Conservation (phyloP, 768 basidiomycete species). For the Lyophyllum semitale region DNA sequence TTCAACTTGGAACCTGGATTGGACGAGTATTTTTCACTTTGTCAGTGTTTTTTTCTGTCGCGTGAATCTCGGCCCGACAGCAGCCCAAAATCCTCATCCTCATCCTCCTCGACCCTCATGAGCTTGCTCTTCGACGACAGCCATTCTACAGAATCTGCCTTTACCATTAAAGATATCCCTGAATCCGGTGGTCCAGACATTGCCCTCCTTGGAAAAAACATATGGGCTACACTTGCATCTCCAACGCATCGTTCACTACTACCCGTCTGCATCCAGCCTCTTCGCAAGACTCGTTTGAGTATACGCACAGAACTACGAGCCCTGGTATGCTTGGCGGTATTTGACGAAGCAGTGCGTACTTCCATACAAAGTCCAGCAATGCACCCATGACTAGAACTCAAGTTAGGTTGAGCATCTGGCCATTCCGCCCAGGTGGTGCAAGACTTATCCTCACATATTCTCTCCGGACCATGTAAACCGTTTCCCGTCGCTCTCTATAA, state of each 20-base stretch:
- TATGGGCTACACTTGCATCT: slow-evolving; percentile 31
- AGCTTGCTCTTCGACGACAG: slow-evolving; percentile 29
- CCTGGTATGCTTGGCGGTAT: slow-evolving; percentile 33
- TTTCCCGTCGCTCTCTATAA: slow-evolving; percentile 19
- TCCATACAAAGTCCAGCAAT: slow-evolving; percentile 5
- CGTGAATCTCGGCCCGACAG: slow-evolving; percentile 9
- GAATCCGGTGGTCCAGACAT: slow-evolving; percentile 18
- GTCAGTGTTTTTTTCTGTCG: slow-evolving; percentile 14
- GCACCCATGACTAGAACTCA: slow-evolving; percentile 1
- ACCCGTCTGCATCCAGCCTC: slow-evolving; percentile 16
- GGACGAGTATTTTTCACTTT: slow-evolving; percentile 14
- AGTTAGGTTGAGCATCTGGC: slow-evolving; percentile 33
- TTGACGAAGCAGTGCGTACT: slow-evolving; percentile 38
- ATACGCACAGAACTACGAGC: slow-evolving; percentile 4
- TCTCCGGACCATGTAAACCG: slow-evolving; percentile 2
- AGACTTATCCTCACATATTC: slow-evolving; percentile 37
- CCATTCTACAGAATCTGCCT: slow-evolving; percentile 24
- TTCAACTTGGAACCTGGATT: neutral
- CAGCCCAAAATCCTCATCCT: neutral
- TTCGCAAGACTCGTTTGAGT: neutral
- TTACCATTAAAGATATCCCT: slow-evolving; percentile 20
- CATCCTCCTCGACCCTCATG: slow-evolving; percentile 19
- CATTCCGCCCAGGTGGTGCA: slow-evolving; percentile 45
- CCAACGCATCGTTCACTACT: slow-evolving; percentile 11
- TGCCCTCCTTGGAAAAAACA: slow-evolving; percentile 29